Conservation (phyloP, 2,329 filamentous ascomycete genomes). For the Zelopaecilomyces penicillatus region DNA sequence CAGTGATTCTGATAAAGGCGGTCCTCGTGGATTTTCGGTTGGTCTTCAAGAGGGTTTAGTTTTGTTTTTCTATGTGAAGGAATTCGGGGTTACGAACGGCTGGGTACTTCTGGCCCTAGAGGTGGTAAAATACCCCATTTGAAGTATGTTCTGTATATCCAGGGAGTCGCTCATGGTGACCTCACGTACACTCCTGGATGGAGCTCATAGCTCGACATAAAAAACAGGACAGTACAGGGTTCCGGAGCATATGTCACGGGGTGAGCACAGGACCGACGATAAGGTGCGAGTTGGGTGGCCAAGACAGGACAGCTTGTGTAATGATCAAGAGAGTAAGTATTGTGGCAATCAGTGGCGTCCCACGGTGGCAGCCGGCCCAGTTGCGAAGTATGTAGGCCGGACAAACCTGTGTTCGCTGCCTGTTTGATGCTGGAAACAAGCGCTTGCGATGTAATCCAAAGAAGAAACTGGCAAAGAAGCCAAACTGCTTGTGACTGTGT, state of each 20-base stretch:
- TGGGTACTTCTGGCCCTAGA: slow-evolving; percentile 30
- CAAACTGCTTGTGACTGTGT: not conserved
- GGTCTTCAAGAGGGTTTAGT: slow-evolving; percentile 12
- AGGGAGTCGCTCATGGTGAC: slow-evolving; percentile 35
- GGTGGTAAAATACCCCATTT: slow-evolving; percentile 43
- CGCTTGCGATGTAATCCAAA: not conserved
- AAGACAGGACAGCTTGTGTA: not conserved
- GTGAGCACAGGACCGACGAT: not conserved
- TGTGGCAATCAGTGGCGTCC: not conserved
- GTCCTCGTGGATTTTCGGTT: slow-evolving; percentile 8
- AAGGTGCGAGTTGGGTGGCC: slow-evolving; percentile 1
- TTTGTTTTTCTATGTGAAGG: slow-evolving; percentile 2
- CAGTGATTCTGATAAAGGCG: slow-evolving; percentile 6
- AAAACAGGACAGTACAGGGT: not conserved
- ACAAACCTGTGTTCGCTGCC: too few species aligned
- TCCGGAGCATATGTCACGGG: not conserved
- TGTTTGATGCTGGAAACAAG: too few species aligned
- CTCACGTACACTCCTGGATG: not conserved
- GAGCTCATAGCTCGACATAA: not conserved
- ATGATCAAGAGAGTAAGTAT: not conserved
- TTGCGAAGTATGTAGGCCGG: too few species aligned
- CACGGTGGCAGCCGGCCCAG: too few species aligned
- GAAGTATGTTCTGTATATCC: slow-evolving; percentile 38
- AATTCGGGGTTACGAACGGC: slow-evolving; percentile 15
- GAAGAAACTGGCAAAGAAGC: not conserved